A percentile compares a stretch with the other conserved stretches of the same genome.
These are phyloP conservation scores for Pleurotus giganteus DNA, from an alignment of 768 basidiomycete genomes.

Conservation along the genomic window DNA sequence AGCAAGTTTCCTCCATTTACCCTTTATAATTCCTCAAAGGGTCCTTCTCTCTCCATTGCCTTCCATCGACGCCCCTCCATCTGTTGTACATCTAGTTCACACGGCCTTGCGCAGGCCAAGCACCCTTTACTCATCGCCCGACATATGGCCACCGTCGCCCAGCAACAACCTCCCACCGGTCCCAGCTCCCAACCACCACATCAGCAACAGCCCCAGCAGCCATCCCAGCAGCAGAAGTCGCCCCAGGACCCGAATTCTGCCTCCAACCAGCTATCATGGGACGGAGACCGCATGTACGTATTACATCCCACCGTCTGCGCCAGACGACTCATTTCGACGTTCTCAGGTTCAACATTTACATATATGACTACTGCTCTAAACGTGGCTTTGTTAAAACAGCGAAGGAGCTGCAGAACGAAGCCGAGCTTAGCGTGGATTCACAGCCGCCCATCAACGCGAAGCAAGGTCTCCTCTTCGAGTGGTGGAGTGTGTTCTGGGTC, in stretches of 20 bases:
- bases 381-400: slow-evolving; percentile 77
- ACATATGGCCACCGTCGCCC: slow-evolving; percentile 28
- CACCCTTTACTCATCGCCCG: neutral
- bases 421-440: slow-evolving; percentile 60
- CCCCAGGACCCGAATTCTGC: slow-evolving; percentile 20
- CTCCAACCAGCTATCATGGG: slow-evolving; percentile 56
- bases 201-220: slow-evolving; percentile 20
- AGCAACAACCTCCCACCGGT: slow-evolving; percentile 17
- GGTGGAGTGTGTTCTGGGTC: slow-evolving; percentile 92
- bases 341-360: slow-evolving; percentile 84
- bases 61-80: neutral
- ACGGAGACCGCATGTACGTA: slow-evolving; percentile 80
- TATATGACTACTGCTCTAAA: slow-evolving; percentile 81
- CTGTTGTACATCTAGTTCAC: slow-evolving; percentile 15
- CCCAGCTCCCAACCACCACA: slow-evolving; percentile 11
- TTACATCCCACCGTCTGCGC: slow-evolving; percentile 12
- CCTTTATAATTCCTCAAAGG: neutral
- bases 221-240: slow-evolving; percentile 18
- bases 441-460: slow-evolving; percentile 79
- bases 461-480: slow-evolving; percentile 85
- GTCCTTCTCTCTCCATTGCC: neutral
- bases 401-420: slow-evolving; percentile 61
- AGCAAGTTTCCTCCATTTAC: neutral
- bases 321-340: slow-evolving; percentile 4
- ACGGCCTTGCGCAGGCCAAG: neutral